phyloP scores from a whole-genome alignment of 2,329 filamentous ascomycete genomes.

The Verticillium zaregamsianum region DNA sequence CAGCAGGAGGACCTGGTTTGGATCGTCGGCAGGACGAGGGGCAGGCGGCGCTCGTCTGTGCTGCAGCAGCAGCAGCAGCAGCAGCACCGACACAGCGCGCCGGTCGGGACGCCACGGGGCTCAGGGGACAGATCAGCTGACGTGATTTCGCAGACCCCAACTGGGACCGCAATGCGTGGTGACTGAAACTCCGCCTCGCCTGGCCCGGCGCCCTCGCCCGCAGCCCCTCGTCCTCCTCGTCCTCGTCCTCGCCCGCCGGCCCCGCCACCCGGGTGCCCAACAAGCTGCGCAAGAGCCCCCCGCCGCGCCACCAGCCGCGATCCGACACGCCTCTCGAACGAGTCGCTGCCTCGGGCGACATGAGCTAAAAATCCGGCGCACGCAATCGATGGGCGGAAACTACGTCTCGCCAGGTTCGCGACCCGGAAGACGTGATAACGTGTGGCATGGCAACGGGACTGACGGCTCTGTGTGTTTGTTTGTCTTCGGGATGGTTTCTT shows the following conservation, averaged over 20 bases:
- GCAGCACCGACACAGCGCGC: not conserved
- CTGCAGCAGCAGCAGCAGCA: not conserved
- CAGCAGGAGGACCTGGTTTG: conserved; percentile 2
- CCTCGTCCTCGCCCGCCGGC: not conserved
- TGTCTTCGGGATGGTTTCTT: too few relatives aligned
- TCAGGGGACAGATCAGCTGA: not conserved
- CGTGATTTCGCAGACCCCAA: conserved; percentile 58
- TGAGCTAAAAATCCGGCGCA: not conserved
- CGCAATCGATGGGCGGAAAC: too few relatives aligned
- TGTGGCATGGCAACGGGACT: too few relatives aligned
- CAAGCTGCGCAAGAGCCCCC: conserved; percentile 11
- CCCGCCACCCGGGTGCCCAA: conserved; percentile 7
- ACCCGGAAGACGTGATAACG: too few relatives aligned
- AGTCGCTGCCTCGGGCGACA: not conserved
- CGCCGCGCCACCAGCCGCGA: conserved; percentile 2
- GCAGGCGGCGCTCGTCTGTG: not conserved
- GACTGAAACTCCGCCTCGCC: conserved; percentile 26
- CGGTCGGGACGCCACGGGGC: not conserved
- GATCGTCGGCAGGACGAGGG: conserved; percentile 2
- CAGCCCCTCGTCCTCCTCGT: conserved; percentile 2
- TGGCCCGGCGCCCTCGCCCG: conserved; percentile 3
- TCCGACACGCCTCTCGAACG: conserved; percentile 10
- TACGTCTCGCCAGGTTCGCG: too few relatives aligned
- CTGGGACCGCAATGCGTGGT: conserved; percentile 92
- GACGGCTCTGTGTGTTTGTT: too few relatives aligned